phyloP scores from a whole-genome alignment of 179 eudicot genomes.

The Silene coronaria region DNA sequence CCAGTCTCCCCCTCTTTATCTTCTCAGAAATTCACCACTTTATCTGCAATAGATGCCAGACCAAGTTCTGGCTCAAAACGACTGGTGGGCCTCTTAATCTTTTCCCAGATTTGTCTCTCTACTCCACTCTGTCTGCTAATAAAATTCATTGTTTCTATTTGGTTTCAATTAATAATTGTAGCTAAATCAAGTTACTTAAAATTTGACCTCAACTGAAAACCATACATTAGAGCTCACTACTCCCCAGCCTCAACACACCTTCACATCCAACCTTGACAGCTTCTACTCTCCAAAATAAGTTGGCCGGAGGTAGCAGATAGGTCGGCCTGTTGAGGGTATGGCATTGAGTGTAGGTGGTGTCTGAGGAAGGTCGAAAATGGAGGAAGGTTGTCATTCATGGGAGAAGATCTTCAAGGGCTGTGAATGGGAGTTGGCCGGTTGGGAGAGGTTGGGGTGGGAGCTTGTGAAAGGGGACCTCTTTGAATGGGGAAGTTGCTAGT shows the following conservation, averaged over 20 bases:
- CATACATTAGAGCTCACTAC: neutral
- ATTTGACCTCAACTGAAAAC: neutral
- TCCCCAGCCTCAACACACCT: too few species aligned
- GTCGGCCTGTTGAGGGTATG: too few species aligned
- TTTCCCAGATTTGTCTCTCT: neutral
- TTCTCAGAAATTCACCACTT: conserved; percentile 88
- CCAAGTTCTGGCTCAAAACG: conserved; percentile 67
- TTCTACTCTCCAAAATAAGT: too few species aligned
- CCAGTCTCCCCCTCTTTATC: conserved; percentile 62
- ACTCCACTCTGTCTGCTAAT: neutral
- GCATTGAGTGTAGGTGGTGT: too few species aligned
- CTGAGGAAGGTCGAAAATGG: too few species aligned
- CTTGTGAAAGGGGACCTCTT: neutral
- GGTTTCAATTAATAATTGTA: neutral
- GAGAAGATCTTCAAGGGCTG: too few species aligned
- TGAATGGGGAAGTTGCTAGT: too few species aligned
- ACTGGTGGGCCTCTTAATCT: conserved; percentile 37
- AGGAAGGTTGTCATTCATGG: too few species aligned
- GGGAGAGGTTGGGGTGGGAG: neutral
- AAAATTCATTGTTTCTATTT: neutral
- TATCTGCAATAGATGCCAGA: conserved; percentile 89
- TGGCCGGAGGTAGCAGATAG: too few species aligned
- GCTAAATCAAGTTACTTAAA: neutral
- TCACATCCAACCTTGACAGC: too few species aligned
- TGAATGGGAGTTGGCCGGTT: too few species aligned